Conservation (phyloP, 257 asterid genomes). For the Primulina tabacum region DNA sequence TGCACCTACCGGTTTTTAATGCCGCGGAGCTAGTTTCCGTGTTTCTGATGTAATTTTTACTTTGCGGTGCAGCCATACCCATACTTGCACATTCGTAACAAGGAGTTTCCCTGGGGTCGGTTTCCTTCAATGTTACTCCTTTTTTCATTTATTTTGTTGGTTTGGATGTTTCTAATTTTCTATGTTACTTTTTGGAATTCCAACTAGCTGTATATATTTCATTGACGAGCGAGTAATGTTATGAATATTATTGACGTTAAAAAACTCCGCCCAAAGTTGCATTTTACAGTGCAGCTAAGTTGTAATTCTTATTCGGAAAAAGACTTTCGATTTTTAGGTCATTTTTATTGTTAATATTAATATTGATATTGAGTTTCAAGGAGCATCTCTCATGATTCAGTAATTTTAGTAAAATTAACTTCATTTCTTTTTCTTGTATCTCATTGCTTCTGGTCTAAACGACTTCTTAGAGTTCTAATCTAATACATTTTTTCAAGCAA, state of each 20-base stretch:
- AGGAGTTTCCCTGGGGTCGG: constrained; percentile 90
- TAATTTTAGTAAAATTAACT: too few relatives aligned
- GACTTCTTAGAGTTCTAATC: too few relatives aligned
- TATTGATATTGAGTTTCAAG: not conserved
- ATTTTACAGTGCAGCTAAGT: not conserved
- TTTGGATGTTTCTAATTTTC: not conserved
- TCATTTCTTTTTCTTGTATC: not conserved
- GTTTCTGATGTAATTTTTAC: constrained; percentile 15
- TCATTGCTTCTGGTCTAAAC: not conserved
- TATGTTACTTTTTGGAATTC: not conserved
- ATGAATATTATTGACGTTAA: not conserved
- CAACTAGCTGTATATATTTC: not conserved
- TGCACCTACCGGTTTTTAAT: not conserved
- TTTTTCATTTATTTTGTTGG: not conserved
- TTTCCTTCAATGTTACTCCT: constrained; percentile 7
- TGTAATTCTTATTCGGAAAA: too few relatives aligned
- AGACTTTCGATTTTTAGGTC: not conserved
- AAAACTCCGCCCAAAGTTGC: not conserved
- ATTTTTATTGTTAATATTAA: not conserved
- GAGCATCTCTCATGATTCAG: not conserved
- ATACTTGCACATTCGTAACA: constrained; percentile 73
- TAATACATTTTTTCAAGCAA: too few relatives aligned
- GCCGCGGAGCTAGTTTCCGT: constrained; percentile 2
- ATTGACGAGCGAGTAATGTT: not conserved
- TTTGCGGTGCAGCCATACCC: constrained; percentile 51